Evolutionary conservation across 2,329 filamentous ascomycete species (phyloP).

Genomic region (Colletotrichum sp.): DNA sequence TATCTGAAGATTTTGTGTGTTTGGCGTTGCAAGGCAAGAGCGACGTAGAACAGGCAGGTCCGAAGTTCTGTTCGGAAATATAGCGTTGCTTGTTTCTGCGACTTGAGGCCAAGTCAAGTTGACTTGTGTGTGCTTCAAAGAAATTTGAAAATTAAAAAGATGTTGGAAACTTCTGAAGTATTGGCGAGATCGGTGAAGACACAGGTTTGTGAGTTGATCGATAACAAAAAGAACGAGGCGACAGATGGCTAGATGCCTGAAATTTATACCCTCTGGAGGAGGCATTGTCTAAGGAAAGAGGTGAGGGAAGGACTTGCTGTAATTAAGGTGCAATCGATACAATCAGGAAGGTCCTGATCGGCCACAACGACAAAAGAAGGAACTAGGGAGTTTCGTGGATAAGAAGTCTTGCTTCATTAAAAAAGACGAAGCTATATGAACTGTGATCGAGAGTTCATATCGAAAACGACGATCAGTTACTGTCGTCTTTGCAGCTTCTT

Average conservation of each 20-base stretch:
- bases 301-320: not conserved
- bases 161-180: not conserved
- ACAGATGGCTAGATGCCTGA: fast-evolving
- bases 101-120: not conserved
- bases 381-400: not conserved
- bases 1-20: not conserved
- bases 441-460: fast-evolving
- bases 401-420: not conserved
- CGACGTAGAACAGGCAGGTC: not conserved
- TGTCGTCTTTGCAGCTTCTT: not conserved
- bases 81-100: not conserved
- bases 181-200: no score
- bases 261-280: fast-evolving
- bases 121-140: not conserved
- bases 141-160: not conserved
- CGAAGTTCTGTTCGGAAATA: not conserved
- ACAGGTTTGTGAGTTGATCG: no score
- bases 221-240: fast-evolving
- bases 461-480: not conserved
- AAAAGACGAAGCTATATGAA: not conserved
- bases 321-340: not conserved
- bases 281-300: not conserved
- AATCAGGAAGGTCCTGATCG: not conserved
- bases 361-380: not conserved
- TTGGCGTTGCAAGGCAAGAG: not conserved